Base-by-base conservation (phyloP, 1,284 basidiomycete genomes). In the Ceratobasidium papillatum region DNA sequence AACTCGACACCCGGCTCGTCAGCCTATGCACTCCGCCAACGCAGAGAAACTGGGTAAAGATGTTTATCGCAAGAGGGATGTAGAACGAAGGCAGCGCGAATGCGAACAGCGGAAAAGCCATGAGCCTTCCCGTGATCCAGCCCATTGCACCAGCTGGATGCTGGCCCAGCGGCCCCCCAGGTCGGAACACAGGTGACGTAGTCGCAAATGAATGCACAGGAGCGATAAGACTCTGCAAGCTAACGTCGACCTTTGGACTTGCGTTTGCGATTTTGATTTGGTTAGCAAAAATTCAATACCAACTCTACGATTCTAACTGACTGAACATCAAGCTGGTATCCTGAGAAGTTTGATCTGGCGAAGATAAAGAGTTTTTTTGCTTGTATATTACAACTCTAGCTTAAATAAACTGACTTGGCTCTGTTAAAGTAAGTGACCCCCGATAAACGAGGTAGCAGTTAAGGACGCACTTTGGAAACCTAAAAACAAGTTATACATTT, bases 11-110 rank as follows among this genome's bases (percentile, higher is more conserved):
- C 52, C 88, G 86, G 0, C 88, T 87, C 0, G 95, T 96, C 74
- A 98, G 86, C 47, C 93, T 86, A 80, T 98, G 91, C 54, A 98
- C 96, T 47, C 96, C 96, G 1, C 94, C 86, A n/a, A 94, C 91
- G 82, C 96, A 98, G 17, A 97, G 76, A 1, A 96, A 86, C 80
- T 97, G 95, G 0, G 95, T 98, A 43, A 92, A 77, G 2, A 95
- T 91, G 82, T 97, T 98, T 36, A 93, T 81, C 4, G 87, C 80
- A 41, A 98, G 87, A 0, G 91, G 88, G 12, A 91, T 76, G 79
- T 91, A 87, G 52, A 91, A 88, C 19, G 84, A 82, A 0, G 94
- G 94, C 19, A 95, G 79, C 7, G 82, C 80, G 73, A 84, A 30
- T 73, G 76, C 38, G 80, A 77, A n/a, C 74, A 79, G 5, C 80